Evolutionary conservation across 768 basidiomycete species (phyloP).

Genomic region (Pisolithus orientalis): DNA sequence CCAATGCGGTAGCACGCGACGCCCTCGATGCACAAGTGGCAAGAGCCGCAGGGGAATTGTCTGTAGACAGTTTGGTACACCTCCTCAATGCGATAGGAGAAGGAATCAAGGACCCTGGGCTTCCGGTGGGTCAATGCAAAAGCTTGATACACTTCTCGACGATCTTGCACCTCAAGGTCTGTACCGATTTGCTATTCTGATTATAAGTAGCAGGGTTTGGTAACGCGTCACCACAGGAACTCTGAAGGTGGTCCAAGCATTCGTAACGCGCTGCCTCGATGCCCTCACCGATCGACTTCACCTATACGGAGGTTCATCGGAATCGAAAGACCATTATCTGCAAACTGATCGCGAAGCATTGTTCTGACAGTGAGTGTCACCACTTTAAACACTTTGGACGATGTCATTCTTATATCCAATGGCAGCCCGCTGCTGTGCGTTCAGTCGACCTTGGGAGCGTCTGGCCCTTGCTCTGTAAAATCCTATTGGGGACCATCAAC

Average conservation of each 20-base stretch:
- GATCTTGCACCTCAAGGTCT: constrained; percentile 57
- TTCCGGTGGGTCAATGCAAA: constrained; percentile 23
- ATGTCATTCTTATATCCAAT: constrained; percentile 1
- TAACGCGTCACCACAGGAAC: constrained; percentile 41
- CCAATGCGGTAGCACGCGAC: constrained; percentile 21
- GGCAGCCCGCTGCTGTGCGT: constrained; percentile 62
- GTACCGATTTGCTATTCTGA: constrained; percentile 2
- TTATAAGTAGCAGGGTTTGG: neutral
- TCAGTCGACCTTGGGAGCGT: constrained; percentile 51
- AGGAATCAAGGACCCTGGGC: constrained; percentile 29
- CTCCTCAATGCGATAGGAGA: constrained; percentile 38
- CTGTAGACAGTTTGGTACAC: constrained; percentile 38
- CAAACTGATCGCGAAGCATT: constrained; percentile 49
- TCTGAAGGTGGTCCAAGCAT: constrained; percentile 49
- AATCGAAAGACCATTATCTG: constrained; percentile 41
- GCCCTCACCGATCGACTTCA: constrained; percentile 37
- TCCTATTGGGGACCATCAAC: constrained; percentile 42
- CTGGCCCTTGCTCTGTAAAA: constrained; percentile 52
- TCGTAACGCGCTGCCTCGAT: constrained; percentile 45
- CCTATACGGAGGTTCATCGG: constrained; percentile 32
- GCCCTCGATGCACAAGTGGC: constrained; percentile 35
- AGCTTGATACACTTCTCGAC: constrained; percentile 44
- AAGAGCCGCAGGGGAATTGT: constrained; percentile 34
- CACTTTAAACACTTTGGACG: neutral
- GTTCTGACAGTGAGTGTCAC: constrained; percentile 47